Base-by-base conservation (phyloP, 2,329 filamentous ascomycete genomes). In the Penicillium sp. region DNA sequence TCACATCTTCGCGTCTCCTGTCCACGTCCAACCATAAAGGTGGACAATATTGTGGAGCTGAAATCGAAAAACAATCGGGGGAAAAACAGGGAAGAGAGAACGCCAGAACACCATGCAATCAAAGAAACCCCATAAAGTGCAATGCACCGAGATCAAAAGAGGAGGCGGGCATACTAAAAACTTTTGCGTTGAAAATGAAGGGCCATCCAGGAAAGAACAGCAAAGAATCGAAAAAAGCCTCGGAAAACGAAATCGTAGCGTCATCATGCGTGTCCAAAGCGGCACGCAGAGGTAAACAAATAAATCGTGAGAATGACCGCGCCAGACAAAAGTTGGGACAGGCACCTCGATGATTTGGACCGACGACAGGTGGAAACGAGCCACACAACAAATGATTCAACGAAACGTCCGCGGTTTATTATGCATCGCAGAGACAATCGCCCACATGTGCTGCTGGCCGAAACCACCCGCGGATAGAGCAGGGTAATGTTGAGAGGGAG, bases 371-470 rank as follows among this genome's bases (percentile, higher is more conserved):
- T 47, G 55, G 44, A 25, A 25, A 6, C 29, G 35, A 51, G 35
- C 42, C 18, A 12, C 21, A 32, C 45, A 55, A 13, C 41, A 42
- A 50, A 60, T 56, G 49, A 53, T 39, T 18, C 37, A 35, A 50
- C 50, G 49, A 58, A 57, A 52, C n/a, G 40, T 59, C 55, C 63
- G 69, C 69, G 69, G 69, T 72, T 72, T 72, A 72, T 71, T 58
- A 57, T 60, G 53, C 69, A 65, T 72, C 69, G 69, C 69, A 66
- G 27, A 64, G 54, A 67, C 38, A 46, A 52, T 53, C 46, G 48
- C 50, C 59, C 32, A 31, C 50, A 56, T 31, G 41, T 48, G 52
- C 60, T 50, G 48, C 48, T 34, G 50, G 37, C 29, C 29, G 16
- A 31, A 56, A 56, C 50, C 56, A 52, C 40, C 23, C 13, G 41